phyloP scores from a whole-genome alignment of 208 protist species.

The Leishmania gerbilli region DNA sequence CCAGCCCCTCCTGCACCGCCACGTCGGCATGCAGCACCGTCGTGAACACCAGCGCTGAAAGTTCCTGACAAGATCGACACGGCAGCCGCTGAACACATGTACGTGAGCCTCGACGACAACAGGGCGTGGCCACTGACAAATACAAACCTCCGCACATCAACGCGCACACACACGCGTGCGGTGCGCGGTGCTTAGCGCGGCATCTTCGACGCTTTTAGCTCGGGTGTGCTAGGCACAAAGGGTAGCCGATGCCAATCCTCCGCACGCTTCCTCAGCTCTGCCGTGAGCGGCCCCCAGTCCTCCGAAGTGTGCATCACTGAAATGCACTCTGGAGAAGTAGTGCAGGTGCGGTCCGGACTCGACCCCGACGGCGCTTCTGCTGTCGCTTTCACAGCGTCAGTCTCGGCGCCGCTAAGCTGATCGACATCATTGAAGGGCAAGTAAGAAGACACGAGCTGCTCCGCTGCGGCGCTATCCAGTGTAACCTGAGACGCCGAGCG shows the following conservation, averaged over 20 bases:
- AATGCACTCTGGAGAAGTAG: conserved; percentile 8
- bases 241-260: conserved; percentile 2
- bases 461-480: conserved; percentile 9
- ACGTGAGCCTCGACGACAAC: neutral
- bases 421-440: conserved; percentile 24
- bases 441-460: conserved; percentile 24
- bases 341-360: neutral
- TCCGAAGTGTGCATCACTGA: neutral
- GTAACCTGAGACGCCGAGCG: neutral
- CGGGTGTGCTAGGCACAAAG: neutral
- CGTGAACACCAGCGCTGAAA: neutral
- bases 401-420: neutral
- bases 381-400: neutral
- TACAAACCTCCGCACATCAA: neutral
- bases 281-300: conserved; percentile 12
- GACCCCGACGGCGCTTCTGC: neutral
- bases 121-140: neutral
- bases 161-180: neutral
- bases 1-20: neutral
- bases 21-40: neutral
- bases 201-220: conserved; percentile 3
- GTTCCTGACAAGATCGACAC: neutral
- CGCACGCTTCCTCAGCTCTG: conserved; percentile 4
- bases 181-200: neutral
- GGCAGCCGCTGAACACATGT: neutral